Percentiles rank a stretch among this genome's conserved stretches.
Conservation (phyloP, 768 basidiomycete genomes). For the Lenzites betulinus region DNA sequence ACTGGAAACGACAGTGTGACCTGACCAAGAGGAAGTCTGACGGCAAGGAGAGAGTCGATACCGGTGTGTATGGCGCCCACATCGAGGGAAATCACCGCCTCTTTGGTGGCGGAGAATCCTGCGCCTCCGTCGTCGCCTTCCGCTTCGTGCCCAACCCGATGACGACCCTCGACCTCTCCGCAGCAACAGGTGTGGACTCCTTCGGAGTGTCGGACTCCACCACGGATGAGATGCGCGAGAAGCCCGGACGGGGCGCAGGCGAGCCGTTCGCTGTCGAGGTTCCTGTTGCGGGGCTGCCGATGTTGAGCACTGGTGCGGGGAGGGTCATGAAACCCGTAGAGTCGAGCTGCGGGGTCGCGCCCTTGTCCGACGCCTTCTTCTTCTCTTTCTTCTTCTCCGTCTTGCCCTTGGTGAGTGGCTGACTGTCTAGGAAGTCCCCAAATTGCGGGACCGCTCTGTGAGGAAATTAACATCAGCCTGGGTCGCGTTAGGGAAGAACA, state of each 20-base stretch:
- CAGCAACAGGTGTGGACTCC: constrained; percentile 56
- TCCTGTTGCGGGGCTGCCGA: constrained; percentile 38
- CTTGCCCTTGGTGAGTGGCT: constrained; percentile 81
- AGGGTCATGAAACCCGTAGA: constrained; percentile 71
- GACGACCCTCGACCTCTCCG: constrained; percentile 72
- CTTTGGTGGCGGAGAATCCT: constrained; percentile 69
- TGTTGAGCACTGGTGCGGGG: constrained; percentile 54
- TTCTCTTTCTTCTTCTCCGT: constrained; percentile 83
- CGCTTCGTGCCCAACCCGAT: constrained; percentile 81
- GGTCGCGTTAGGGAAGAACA: neutral
- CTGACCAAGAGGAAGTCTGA: too few species aligned
- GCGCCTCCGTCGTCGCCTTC: constrained; percentile 73
- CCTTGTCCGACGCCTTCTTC: constrained; percentile 66
- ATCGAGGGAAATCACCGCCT: constrained; percentile 23
- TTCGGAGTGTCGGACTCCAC: constrained; percentile 48
- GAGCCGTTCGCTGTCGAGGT: constrained; percentile 43
- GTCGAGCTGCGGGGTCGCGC: constrained; percentile 47
- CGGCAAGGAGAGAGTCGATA: too few species aligned
- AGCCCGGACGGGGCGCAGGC: constrained; percentile 71
- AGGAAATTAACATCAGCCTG: constrained; percentile 17
- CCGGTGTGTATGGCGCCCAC: neutral
- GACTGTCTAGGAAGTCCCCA: constrained; percentile 76
- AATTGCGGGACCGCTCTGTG: constrained; percentile 84
- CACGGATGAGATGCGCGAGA: constrained; percentile 70
- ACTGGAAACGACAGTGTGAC: neutral